Conservation (phyloP, 176 grass and related monocot genomes). For the Tuctoria greenei region DNA sequence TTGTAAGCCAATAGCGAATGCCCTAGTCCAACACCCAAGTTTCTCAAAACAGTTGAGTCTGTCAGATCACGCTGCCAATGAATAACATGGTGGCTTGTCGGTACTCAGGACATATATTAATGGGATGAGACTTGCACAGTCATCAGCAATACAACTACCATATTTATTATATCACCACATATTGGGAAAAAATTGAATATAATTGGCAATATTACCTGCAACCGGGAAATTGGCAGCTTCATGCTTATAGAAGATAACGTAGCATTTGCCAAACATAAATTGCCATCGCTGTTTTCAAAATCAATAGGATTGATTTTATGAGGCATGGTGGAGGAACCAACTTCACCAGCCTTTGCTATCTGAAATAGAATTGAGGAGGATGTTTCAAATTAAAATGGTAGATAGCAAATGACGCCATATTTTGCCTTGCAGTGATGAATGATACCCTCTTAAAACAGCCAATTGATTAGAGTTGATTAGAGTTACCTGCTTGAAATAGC, state of each 20-base stretch:
- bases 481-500: slow-evolving; percentile 97
- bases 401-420: not conserved
- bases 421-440: not conserved
- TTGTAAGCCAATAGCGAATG: slow-evolving; percentile 94
- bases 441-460: not conserved
- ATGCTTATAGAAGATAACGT: slow-evolving; percentile 71
- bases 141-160: slow-evolving; percentile 1
- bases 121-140: slow-evolving; percentile 1
- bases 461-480: not conserved
- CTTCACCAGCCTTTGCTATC: slow-evolving; percentile 88
- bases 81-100: slow-evolving; percentile 23
- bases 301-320: slow-evolving; percentile 99
- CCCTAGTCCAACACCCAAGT: slow-evolving; percentile 85
- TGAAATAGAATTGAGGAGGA: slow-evolving; percentile 34
- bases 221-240: slow-evolving; percentile 87
- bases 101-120: slow-evolving; percentile 19
- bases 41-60: slow-evolving; percentile 95
- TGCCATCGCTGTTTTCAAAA: slow-evolving; percentile 99
- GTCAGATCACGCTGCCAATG: slow-evolving; percentile 83
- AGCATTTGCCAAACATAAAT: slow-evolving; percentile 64
- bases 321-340: slow-evolving; percentile 98
- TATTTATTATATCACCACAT: not conserved
- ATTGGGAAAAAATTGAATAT: slow-evolving; percentile 6
- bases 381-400: slow-evolving; percentile 22
- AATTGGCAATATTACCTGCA: slow-evolving; percentile 62